Percentiles rank a stretch among this genome's conserved stretches.
phyloP scores from a whole-genome alignment of 257 asterid species.

The Solanum corneliomulleri region DNA sequence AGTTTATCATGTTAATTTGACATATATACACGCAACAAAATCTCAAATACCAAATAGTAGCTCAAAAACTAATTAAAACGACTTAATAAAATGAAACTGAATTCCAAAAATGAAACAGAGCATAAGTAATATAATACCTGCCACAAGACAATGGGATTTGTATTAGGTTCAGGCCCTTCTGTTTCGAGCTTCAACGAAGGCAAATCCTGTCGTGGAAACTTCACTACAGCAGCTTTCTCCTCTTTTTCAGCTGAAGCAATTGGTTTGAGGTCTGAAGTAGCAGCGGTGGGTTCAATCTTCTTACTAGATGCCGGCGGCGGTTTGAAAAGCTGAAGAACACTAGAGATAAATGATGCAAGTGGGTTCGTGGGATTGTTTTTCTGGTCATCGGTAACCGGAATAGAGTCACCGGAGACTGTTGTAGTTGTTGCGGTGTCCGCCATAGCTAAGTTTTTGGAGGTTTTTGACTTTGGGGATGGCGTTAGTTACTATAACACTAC shows the following conservation, averaged over 20 bases:
- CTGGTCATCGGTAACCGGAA: background rate
- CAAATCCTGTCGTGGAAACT: constrained; percentile 26
- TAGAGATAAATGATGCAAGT: constrained; percentile 23
- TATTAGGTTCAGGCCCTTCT: constrained; percentile 31
- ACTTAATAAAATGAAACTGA: background rate
- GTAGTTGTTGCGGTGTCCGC: background rate
- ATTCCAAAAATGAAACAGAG: background rate
- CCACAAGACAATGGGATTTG: constrained; percentile 55
- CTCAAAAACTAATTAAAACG: background rate
- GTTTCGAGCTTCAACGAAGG: constrained; percentile 44
- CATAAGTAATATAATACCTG: constrained; percentile 25
- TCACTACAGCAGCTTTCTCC: constrained; percentile 15
- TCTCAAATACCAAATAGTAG: background rate
- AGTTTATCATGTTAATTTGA: background rate
- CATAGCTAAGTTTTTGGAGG: background rate
- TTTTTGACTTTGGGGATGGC: background rate
- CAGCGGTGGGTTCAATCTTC: background rate
- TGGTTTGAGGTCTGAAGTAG: constrained; percentile 3
- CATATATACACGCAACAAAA: background rate
- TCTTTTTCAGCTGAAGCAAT: constrained; percentile 9
- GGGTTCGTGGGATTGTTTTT: constrained; percentile 23
- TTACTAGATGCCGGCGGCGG: constrained; percentile 22
- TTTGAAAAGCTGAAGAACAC: constrained; percentile 35
- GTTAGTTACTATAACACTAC: constrained; percentile 1
- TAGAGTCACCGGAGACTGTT: background rate